Base-by-base conservation (phyloP, 805 yeast species). In the Nakazawaea laoshanensis region DNA sequence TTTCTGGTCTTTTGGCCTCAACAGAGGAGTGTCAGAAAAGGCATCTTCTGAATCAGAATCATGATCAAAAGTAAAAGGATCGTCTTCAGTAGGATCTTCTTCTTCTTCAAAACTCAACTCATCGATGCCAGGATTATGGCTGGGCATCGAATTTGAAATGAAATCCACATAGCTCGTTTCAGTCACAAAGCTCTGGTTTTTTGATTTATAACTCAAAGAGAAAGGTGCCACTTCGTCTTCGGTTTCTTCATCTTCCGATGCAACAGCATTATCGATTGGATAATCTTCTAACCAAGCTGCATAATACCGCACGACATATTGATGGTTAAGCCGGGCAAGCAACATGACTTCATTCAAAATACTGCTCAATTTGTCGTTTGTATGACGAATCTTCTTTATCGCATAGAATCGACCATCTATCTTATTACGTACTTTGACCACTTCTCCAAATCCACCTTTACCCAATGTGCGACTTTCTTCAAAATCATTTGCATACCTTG, bases 391-490 rank as follows among this genome's bases (percentile, higher is more conserved):
- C 45, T 88, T 89, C 53, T 92, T 92, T 38, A 92, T 76, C 1
- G 99, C 99, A 53, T 92, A 92, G 45, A 83, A 84, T 11, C 96
- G 69, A 14, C 98, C 97, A 51, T 92, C 99, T 42, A 92, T 69
- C 38, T 88, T 72, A 52, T 88, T 89, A 40, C 98, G 65, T 0
- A 92, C 97, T 48, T 89, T 88, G n/a, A 92, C 96, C 7, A 92
- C 99, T 53, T 92, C 96, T 5, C 99, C 99, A 57, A 82, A 92
- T 0, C 94, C 99, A 24, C 99, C 99, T 45, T 77, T 75, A 2
- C 99, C 99, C 7, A 92, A 58, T 14, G 79, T 74, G 1, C 89
- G 92, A 27, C 86, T 82, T 50, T 92, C 98, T 53, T 92, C 98
- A 55, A 94, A 92, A 51, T 92, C 99, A 41, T 88, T 74, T 3